Evolutionary conservation across 2,329 filamentous ascomycete species (phyloP).

Genomic region (Penicillium rolfsii): DNA sequence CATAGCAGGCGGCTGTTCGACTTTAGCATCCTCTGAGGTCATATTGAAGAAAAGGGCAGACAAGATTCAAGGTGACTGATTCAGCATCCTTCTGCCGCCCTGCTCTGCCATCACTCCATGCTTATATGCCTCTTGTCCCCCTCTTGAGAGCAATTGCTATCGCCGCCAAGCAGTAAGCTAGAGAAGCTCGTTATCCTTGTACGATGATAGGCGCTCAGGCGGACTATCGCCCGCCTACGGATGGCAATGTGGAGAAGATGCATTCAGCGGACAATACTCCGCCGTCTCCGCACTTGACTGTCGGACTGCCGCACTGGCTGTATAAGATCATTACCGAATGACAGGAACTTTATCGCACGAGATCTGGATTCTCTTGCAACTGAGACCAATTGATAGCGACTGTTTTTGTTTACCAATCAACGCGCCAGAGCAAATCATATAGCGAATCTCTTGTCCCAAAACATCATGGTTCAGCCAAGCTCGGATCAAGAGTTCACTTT

Average conservation of each 20-base stretch:
- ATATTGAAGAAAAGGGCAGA: constrained; percentile 4
- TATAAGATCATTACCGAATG: background rate
- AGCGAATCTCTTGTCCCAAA: background rate
- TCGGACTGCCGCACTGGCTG: background rate
- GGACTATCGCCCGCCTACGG: background rate
- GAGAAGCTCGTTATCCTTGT: constrained; percentile 1
- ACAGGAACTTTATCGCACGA: background rate
- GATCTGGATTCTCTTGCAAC: background rate
- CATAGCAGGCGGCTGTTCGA: constrained; percentile 16
- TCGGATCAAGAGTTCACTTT: constrained; percentile 31
- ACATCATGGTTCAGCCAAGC: constrained; percentile 15
- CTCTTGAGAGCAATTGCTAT: constrained; percentile 4
- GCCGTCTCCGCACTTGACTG: constrained; percentile 9
- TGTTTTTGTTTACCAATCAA: background rate
- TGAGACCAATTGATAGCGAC: background rate
- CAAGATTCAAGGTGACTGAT: background rate
- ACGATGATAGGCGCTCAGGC: constrained; percentile 8
- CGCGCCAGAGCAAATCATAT: background rate
- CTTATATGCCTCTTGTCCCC: background rate
- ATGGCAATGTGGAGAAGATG: background rate
- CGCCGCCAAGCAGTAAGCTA: constrained; percentile 21
- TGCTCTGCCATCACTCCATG: background rate
- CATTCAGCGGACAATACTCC: constrained; percentile 15
- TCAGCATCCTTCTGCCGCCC: background rate
- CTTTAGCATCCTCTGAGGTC: constrained; percentile 24